Conservation (phyloP, 2,329 filamentous ascomycete genomes). For the Fusarium sp. region DNA sequence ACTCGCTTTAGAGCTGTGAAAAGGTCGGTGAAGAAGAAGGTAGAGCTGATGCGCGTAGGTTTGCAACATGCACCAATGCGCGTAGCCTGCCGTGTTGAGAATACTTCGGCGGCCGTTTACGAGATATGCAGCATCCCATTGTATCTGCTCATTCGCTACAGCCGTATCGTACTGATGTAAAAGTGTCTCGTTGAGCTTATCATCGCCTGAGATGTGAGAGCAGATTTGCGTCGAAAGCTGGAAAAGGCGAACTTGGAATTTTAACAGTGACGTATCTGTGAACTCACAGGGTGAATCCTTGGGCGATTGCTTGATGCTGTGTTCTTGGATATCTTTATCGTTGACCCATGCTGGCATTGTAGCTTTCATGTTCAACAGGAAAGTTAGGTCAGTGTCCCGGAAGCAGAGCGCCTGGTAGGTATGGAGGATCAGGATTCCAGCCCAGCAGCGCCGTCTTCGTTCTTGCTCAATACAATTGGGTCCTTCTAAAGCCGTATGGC, state of each 20-base stretch:
- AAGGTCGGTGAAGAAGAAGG: slow-evolving; percentile 7
- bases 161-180: not conserved
- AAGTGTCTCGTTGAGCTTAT: not conserved
- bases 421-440: not conserved
- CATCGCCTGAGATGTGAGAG: not conserved
- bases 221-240: not conserved
- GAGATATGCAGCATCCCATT: slow-evolving; percentile 4
- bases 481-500: not conserved
- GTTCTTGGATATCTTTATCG: not conserved
- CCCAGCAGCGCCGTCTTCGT: not conserved
- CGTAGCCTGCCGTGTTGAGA: slow-evolving; percentile 4
- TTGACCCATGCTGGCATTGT: slow-evolving; percentile 15
- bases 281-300: not conserved
- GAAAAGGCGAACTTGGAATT: slow-evolving; percentile 6
- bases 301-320: not conserved
- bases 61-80: slow-evolving; percentile 17
- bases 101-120: not conserved
- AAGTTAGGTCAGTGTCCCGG: slow-evolving; percentile 10
- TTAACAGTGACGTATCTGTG: not conserved
- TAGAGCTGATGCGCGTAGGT: slow-evolving; percentile 22
- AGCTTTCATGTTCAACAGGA: slow-evolving; percentile 16
- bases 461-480: slow-evolving; percentile 1
- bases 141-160: not conserved
- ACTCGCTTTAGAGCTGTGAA: not conserved
- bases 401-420: slow-evolving; percentile 13